A percentile compares a stretch with the other conserved stretches of the same genome.
phyloP scores from a whole-genome alignment of 2,329 filamentous ascomycete genomes.

The Ophiocordyceps camponoti-leonardi region DNA sequence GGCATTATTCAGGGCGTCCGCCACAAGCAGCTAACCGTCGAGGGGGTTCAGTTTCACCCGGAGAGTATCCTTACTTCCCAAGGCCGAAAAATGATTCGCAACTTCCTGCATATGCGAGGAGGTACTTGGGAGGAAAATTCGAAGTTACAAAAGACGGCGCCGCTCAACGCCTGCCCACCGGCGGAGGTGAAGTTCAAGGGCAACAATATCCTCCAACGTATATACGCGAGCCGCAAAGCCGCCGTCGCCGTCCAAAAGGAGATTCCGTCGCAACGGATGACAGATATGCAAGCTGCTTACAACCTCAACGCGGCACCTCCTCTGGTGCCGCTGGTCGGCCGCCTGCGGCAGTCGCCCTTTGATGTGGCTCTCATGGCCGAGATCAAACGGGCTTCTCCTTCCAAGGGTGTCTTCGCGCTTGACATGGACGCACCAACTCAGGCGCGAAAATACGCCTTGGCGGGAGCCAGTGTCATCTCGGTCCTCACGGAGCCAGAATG shows the following conservation, averaged over 20 bases:
- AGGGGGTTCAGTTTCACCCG: slow-evolving; percentile 94
- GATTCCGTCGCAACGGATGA: slow-evolving; percentile 67
- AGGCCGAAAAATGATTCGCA: slow-evolving; percentile 77
- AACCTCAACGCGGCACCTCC: slow-evolving; percentile 73
- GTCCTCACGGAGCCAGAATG: slow-evolving; percentile 97
- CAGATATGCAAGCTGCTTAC: slow-evolving; percentile 75
- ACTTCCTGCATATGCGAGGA: slow-evolving; percentile 75
- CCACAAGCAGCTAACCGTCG: slow-evolving; percentile 79
- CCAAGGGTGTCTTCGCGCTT: slow-evolving; percentile 84
- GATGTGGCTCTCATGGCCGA: slow-evolving; percentile 92
- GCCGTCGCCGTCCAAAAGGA: slow-evolving; percentile 66
- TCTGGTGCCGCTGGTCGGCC: slow-evolving; percentile 60
- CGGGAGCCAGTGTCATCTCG: slow-evolving; percentile 91
- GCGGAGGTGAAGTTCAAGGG: slow-evolving; percentile 33
- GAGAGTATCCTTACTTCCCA: slow-evolving; percentile 91
- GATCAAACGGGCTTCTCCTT: slow-evolving; percentile 91
- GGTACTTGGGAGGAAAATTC: slow-evolving; percentile 84
- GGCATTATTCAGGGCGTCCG: slow-evolving; percentile 94
- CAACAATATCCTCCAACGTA: slow-evolving; percentile 75
- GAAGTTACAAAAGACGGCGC: slow-evolving; percentile 26
- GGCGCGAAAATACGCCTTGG: slow-evolving; percentile 78
- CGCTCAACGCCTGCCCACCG: slow-evolving; percentile 10
- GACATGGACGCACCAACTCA: slow-evolving; percentile 78
- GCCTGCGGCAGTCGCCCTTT: slow-evolving; percentile 67
- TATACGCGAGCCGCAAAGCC: slow-evolving; percentile 66